phyloP scores from a whole-genome alignment of 164 flowering plant species.

The Echeveria elegans region DNA sequence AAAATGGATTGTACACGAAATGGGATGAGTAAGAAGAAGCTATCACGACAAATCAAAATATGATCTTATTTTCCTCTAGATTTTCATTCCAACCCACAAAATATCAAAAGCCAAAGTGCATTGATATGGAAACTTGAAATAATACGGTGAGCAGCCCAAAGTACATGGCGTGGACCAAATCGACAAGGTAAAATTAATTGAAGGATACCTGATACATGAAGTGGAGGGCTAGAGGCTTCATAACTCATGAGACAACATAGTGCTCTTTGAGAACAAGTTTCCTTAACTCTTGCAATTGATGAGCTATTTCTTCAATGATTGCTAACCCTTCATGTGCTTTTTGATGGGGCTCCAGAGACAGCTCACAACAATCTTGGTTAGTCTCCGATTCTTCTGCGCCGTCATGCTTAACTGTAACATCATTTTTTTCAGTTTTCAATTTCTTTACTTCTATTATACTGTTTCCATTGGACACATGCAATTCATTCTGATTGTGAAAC shows the following conservation, averaged over 20 bases:
- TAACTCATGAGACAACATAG: neutral
- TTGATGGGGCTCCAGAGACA: constrained; percentile 14
- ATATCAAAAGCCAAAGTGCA: too few species aligned
- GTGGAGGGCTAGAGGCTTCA: too few species aligned
- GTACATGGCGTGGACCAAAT: neutral
- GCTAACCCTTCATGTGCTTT: constrained; percentile 21
- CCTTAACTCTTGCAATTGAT: constrained; percentile 20
- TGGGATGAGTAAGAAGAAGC: too few species aligned
- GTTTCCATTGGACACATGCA: constrained; percentile 14
- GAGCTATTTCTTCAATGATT: constrained; percentile 19
- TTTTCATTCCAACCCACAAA: too few species aligned
- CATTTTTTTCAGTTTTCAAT: constrained; percentile 18
- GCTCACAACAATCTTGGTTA: constrained; percentile 20
- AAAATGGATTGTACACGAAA: too few species aligned
- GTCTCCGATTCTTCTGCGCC: too few species aligned
- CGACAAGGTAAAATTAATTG: neutral
- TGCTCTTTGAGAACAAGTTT: constrained; percentile 8
- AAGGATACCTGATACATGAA: neutral
- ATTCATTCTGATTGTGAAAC: constrained; percentile 12
- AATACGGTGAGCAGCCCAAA: neutral
- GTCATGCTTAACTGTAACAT: constrained; percentile 18
- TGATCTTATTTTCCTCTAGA: too few species aligned
- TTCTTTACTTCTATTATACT: constrained; percentile 11
- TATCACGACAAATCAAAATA: too few species aligned
- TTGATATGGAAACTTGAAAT: too few species aligned